Evolutionary conservation across 140 eudicot genomes (phyloP).

Genomic region (Oenanthe javanica): DNA sequence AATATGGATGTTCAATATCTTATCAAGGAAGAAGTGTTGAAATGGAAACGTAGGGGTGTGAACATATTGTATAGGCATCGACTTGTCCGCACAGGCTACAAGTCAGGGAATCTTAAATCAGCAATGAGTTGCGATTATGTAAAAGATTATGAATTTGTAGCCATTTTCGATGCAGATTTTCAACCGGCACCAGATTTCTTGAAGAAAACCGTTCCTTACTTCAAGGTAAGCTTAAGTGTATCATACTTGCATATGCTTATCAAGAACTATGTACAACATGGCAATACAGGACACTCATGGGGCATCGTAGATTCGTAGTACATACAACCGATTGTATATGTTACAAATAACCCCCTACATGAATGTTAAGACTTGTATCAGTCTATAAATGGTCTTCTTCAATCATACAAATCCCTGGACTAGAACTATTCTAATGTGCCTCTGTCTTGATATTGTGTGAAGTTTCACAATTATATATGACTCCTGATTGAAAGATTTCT

Average conservation of each 20-base stretch:
- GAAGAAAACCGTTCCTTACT: conserved; percentile 74
- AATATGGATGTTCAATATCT: conserved; percentile 59
- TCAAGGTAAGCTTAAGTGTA: conserved; percentile 42
- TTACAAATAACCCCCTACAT: neutral
- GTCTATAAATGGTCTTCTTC: neutral
- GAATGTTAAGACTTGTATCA: neutral
- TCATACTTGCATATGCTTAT: neutral
- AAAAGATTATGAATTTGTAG: conserved; percentile 86
- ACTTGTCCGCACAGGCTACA: conserved; percentile 79
- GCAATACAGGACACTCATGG: neutral
- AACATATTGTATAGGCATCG: conserved; percentile 80
- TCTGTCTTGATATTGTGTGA: neutral
- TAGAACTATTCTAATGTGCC: neutral
- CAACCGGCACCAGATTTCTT: conserved; percentile 85
- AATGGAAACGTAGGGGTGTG: conserved; percentile 81
- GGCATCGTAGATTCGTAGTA: neutral
- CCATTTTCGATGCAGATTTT: conserved; percentile 91
- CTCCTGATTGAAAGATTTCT: neutral
- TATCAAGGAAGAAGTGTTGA: conserved; percentile 69
- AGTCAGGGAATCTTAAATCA: conserved; percentile 89
- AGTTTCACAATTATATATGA: neutral
- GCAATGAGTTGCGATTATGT: conserved; percentile 94
- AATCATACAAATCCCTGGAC: neutral
- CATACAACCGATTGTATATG: too few relatives aligned
- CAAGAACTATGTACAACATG: neutral